Percentiles rank a stretch among this genome's conserved stretches.
phyloP scores from a whole-genome alignment of 495 filamentous ascomycete species.

The Xylaria grammica region DNA sequence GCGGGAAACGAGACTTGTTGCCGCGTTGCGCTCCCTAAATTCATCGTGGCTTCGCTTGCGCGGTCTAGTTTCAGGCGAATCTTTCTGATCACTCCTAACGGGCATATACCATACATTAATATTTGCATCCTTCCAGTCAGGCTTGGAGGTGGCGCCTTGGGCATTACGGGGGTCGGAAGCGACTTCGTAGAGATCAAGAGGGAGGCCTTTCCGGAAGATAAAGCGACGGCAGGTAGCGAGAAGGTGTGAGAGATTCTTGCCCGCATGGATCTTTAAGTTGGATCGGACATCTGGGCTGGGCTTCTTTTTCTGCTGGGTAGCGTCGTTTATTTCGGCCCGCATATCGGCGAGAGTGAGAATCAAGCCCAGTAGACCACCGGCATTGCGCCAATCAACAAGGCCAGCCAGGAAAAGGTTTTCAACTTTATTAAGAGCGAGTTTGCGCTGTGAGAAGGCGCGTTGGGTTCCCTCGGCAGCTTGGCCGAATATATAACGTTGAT shows the following conservation, averaged over 20 bases:
- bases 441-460: conserved; percentile 71
- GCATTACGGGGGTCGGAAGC: conserved; percentile 42
- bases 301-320: conserved; percentile 36
- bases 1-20: background rate
- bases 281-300: conserved; percentile 27
- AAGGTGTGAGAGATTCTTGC: conserved; percentile 75
- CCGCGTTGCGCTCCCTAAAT: conserved; percentile 37
- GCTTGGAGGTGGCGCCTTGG: conserved; percentile 37
- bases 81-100: conserved; percentile 43
- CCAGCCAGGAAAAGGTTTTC: conserved; percentile 83
- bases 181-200: conserved; percentile 70
- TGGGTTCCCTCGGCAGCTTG: conserved; percentile 84
- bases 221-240: conserved; percentile 84
- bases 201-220: conserved; percentile 84
- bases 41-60: conserved; percentile 70
- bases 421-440: conserved; percentile 62
- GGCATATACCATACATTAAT: conserved; percentile 85
- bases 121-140: conserved; percentile 75
- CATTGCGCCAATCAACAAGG: conserved; percentile 70
- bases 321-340: conserved; percentile 21
- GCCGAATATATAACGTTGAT: conserved; percentile 86
- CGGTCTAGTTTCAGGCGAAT: conserved; percentile 31
- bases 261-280: conserved; percentile 73
- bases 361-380: conserved; percentile 83
- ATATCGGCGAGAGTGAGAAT: conserved; percentile 80